Conservation (phyloP, 257 asterid genomes). For the Solanum virginianum region DNA sequence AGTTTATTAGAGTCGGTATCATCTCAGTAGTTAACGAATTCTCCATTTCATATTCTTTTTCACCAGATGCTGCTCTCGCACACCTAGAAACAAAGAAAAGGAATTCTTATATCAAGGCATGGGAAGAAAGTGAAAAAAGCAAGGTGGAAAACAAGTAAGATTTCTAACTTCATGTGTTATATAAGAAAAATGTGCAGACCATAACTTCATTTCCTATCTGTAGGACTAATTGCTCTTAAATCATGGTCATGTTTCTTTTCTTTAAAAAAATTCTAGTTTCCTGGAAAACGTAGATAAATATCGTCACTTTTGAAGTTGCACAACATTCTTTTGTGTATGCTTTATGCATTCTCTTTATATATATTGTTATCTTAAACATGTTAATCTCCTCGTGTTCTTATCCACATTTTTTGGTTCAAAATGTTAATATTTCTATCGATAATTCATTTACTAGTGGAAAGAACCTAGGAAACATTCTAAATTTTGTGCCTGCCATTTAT, state of each 20-base stretch:
- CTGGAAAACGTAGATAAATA: not conserved
- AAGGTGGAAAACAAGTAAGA: conserved; percentile 74
- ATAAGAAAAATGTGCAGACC: not conserved
- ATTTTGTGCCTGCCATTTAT: not conserved
- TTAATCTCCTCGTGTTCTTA: not conserved
- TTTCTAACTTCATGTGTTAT: not conserved
- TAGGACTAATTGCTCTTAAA: not conserved
- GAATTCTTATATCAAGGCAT: conserved; percentile 57
- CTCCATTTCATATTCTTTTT: not conserved
- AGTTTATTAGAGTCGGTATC: not conserved
- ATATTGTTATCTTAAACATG: not conserved
- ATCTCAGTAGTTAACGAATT: not conserved
- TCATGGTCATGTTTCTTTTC: not conserved
- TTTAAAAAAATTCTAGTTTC: not conserved
- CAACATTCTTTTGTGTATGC: not conserved
- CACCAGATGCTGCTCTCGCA: conserved; percentile 63
- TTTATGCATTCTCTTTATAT: not conserved
- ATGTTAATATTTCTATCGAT: not conserved
- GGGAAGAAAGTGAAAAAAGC: conserved; percentile 74
- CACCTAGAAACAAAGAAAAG: conserved; percentile 53
- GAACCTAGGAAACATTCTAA: not conserved
- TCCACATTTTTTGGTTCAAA: not conserved
- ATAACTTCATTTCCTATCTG: not conserved
- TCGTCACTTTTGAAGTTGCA: not conserved
- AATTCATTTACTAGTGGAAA: not conserved